Conservation (phyloP, 2,329 filamentous ascomycete genomes). For the Cladobotryum protrusum region DNA sequence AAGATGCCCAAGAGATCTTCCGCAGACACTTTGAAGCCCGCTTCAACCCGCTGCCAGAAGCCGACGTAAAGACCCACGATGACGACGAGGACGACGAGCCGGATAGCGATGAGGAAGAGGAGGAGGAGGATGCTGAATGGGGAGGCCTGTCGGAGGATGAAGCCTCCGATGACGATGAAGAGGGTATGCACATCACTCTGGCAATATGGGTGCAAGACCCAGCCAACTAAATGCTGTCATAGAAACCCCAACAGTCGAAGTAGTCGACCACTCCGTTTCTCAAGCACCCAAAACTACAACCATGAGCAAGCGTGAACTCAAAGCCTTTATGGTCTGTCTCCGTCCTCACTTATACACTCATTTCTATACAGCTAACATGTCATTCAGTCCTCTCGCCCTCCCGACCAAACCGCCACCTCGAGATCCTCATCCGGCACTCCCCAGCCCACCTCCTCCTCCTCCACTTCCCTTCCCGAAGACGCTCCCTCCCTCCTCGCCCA, state of each 20-base stretch:
- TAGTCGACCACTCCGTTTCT: constrained; percentile 53
- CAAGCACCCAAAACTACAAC: constrained; percentile 30
- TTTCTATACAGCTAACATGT: constrained; percentile 3
- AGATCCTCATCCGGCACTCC: constrained; percentile 18
- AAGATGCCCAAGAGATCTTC: constrained; percentile 68
- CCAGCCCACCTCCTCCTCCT: constrained; percentile 20
- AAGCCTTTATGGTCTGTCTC: constrained; percentile 64
- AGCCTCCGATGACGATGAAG: constrained; percentile 19
- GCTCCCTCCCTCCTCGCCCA: constrained; percentile 72
- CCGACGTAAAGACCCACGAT: constrained; percentile 23
- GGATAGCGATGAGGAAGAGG: constrained; percentile 27
- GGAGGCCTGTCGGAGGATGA: constrained; percentile 24
- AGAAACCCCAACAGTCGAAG: constrained; percentile 41
- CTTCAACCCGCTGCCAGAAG: constrained; percentile 64
- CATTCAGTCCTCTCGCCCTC: constrained; percentile 43
- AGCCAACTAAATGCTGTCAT: neutral
- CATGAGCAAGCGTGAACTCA: constrained; percentile 64
- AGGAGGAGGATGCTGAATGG: constrained; percentile 22
- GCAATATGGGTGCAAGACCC: neutral
- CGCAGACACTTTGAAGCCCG: constrained; percentile 80
- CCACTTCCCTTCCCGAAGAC: constrained; percentile 45
- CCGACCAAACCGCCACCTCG: constrained; percentile 27
- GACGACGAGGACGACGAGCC: constrained; percentile 22
- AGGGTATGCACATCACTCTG: neutral
- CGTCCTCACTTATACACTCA: neutral